phyloP scores from a whole-genome alignment of 2,329 filamentous ascomycete species.

The Tricladium varicosporioides region DNA sequence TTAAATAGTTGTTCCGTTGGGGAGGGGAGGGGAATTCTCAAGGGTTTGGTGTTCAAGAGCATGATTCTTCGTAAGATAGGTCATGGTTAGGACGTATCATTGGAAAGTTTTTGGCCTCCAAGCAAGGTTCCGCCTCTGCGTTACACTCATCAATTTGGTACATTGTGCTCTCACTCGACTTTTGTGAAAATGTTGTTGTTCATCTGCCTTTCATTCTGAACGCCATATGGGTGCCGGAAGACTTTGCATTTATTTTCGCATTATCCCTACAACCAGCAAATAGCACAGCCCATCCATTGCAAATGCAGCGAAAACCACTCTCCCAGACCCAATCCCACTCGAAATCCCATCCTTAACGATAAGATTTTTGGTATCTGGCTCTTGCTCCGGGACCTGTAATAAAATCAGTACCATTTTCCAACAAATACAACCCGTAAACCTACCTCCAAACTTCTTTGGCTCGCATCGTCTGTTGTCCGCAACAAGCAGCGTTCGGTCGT shows the following conservation, averaged over 20 bases:
- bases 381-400: constrained; percentile 87
- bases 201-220: constrained; percentile 14
- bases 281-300: constrained; percentile 34
- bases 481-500: constrained; percentile 95
- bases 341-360: constrained; percentile 69
- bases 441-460: constrained; percentile 83
- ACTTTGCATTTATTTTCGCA: constrained; percentile 35
- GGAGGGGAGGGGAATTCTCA: no score
- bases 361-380: constrained; percentile 97
- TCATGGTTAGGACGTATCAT: no score
- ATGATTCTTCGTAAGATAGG: no score
- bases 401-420: constrained; percentile 19
- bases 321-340: constrained; percentile 29
- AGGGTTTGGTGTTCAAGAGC: no score
- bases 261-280: constrained; percentile 35
- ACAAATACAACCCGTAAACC: constrained; percentile 7
- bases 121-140: no score
- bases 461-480: constrained; percentile 99
- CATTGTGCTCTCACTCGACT: not conserved
- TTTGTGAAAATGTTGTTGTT: not conserved
- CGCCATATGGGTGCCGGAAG: constrained; percentile 25
- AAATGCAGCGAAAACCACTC: constrained; percentile 36
- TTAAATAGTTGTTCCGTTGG: no score
- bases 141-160: no score
- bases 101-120: no score